Base-by-base conservation (phyloP, 208 protist genomes). In the Crithidia brevicula region DNA sequence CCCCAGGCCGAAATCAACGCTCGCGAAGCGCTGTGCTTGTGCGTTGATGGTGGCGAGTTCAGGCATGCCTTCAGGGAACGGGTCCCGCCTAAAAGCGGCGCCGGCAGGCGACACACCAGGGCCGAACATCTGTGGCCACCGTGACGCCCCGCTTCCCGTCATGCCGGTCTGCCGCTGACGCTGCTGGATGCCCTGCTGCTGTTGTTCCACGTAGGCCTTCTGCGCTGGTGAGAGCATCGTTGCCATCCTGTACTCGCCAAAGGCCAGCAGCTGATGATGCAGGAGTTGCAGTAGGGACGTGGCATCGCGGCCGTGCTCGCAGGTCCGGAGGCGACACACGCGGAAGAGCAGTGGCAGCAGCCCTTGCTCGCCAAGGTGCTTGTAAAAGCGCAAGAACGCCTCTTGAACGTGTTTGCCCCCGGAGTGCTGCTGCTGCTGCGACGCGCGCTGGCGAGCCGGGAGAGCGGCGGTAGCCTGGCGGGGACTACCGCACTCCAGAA, bases 241-340 rank as follows among this genome's bases (percentile, higher is more conserved):
- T 10, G 68, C 72, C 42, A 82, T 50, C 31, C 34, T 69, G 50
- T 73, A 73, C 67, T 67, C 63, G 22, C 74, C 68, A 42, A 75
- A 67, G 7, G 83, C 65, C 30, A 82, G 53, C 28, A 91, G 64
- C 34, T 83, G 56, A 47, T 78, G 83, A 16, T 76, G 77, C 30
- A 95, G 81, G 16, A 92, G 69, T 49, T 88, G 78, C 45, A 92
- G 61, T 22, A 91, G 71, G 8, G 79, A 82, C 16, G 77, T 81
- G 13, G 82, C 86, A 52, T 95, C 89, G 13, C 75, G 77, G 62
- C 84, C 82, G 27, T 73, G 78, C 30, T 67, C 65, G 66, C 77
- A 89, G 30, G 78, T 83, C 15, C 72, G 67, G 65, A 81, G 63
- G 52, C 49, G 57, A 16, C 77, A 71, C 22, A 91, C 63, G 10